Percentiles rank a stretch among this genome's conserved stretches.
Evolutionary conservation across 257 asterid genomes (phyloP).

Genomic region (Apocynum venetum): DNA sequence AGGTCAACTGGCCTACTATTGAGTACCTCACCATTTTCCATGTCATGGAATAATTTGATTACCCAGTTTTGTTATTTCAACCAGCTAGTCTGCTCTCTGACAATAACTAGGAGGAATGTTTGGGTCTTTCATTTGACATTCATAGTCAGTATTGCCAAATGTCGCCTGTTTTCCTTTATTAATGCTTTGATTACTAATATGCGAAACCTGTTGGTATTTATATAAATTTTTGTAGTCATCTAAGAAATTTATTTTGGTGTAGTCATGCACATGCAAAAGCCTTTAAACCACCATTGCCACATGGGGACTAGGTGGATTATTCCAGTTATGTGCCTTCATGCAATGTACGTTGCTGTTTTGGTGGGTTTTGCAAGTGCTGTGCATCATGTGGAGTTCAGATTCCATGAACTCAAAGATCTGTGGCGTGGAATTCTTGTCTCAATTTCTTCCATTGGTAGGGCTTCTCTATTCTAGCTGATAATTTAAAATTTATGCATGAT

Average conservation of each 20-base stretch:
- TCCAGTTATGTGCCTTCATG: slow-evolving; percentile 64
- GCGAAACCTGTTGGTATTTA: background rate
- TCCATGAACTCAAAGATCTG: slow-evolving; percentile 81
- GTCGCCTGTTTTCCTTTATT: background rate
- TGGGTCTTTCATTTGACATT: background rate
- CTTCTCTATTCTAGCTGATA: slow-evolving; percentile 7
- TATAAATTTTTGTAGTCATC: background rate
- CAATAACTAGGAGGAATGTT: background rate
- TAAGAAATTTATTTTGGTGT: slow-evolving; percentile 21
- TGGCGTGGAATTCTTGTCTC: slow-evolving; percentile 79
- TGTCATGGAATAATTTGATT: background rate
- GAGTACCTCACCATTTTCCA: background rate
- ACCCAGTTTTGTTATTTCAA: background rate
- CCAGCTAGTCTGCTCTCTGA: background rate
- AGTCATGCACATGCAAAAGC: slow-evolving; percentile 62
- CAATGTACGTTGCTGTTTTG: slow-evolving; percentile 60
- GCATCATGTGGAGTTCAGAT: slow-evolving; percentile 75
- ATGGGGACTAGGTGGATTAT: slow-evolving; percentile 59
- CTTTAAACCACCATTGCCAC: slow-evolving; percentile 79
- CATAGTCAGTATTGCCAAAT: background rate
- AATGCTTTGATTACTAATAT: background rate
- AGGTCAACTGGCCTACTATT: background rate
- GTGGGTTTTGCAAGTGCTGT: slow-evolving; percentile 64
- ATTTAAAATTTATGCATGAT: background rate
- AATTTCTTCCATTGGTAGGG: slow-evolving; percentile 58